These are phyloP conservation scores for Lactarius sanguifluus DNA, from an alignment of 768 basidiomycete genomes.

Conservation along the genomic window DNA sequence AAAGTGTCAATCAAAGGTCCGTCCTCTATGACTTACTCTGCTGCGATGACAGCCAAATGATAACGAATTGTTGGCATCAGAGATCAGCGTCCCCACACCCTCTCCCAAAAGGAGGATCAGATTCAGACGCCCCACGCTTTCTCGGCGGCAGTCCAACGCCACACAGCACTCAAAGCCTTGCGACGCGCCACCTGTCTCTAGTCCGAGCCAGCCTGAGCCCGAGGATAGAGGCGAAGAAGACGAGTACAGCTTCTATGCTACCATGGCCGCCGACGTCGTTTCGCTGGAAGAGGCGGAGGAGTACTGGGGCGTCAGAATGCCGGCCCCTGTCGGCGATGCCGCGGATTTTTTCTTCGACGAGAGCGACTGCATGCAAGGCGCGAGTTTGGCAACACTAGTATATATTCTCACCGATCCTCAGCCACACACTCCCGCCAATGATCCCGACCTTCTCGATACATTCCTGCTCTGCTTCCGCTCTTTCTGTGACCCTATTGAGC, in stretches of 20 bases:
- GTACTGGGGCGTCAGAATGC: conserved; percentile 22
- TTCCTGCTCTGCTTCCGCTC: conserved; percentile 22
- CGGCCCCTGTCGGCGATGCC: conserved; percentile 8
- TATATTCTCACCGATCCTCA: conserved; percentile 23
- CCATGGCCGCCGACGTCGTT: conserved; percentile 17
- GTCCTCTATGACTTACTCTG: not conserved
- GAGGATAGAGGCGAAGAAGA: conserved; percentile 12
- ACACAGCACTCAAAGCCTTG: not conserved
- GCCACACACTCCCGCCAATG: not conserved
- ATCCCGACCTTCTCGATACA: conserved; percentile 3
- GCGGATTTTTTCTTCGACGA: conserved; percentile 14
- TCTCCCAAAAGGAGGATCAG: conserved; percentile 19
- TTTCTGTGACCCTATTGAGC: conserved; percentile 17
- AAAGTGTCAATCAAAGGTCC: conserved; percentile 15
- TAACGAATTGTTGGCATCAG: not conserved
- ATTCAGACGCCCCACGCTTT: conserved; percentile 12
- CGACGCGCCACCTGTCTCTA: not conserved
- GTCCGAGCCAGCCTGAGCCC: not conserved
- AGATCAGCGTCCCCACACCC: not conserved
- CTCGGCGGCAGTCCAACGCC: conserved; percentile 12
- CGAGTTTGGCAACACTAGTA: conserved; percentile 17
- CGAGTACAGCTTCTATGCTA: conserved; percentile 12
- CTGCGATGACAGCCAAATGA: not conserved
- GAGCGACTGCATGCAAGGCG: conserved; percentile 8
- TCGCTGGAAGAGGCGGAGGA: not conserved